Evolutionary conservation across 139 green algal species (phyloP), one percentile per base, ranked within the genome.

Genomic region (Haematococcus sp.): DNA sequence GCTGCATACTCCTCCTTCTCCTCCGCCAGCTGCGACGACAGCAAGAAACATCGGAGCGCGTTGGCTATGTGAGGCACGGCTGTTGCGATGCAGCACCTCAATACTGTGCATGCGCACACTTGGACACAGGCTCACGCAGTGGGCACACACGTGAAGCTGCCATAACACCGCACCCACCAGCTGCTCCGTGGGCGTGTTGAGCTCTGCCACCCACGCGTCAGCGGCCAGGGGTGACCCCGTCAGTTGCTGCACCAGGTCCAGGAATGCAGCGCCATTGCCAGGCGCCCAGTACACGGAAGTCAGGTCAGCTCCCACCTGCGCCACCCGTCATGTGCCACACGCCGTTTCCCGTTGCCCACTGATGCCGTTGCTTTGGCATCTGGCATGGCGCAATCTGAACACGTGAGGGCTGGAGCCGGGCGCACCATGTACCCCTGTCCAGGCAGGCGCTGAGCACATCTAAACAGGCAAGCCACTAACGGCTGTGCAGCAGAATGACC

Each of bases 201-300:
- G 77, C 58, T 79, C 61, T 4, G 70, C 70, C 2, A 91, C 87
- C 85, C 83, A 91, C 17, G 86, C 83, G 27, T 85, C 78, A 3
- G 77, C 84, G 0, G 71, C 54, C 58, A 90, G 72, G 0, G 82
- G 86, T 59, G 33, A 46, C 27, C 76, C 75, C 2, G 75, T 83
- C 32, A 93, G 79, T 23, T 77, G 58, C 70, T 89, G 3, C 34
- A 94, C 90, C 40, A 86, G 75, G 54, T 88, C 83, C 19, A 93
- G 77, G 80, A 93, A 96, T 27, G 81, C 56, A 20, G 85, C 78
- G 23, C 82, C 81, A 74, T 92, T 94, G 63, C 91, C 91, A 2
- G 87, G 87, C 56, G 61, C 51, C 88, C 84, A 93, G 75, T 91
- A 93, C 17, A 70, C 71, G 65, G 86, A 69, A 5, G 75, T 63